These are phyloP conservation scores for Verticillium nonalfalfae DNA, from an alignment of 2,329 filamentous ascomycete species.

Conservation along the genomic window DNA sequence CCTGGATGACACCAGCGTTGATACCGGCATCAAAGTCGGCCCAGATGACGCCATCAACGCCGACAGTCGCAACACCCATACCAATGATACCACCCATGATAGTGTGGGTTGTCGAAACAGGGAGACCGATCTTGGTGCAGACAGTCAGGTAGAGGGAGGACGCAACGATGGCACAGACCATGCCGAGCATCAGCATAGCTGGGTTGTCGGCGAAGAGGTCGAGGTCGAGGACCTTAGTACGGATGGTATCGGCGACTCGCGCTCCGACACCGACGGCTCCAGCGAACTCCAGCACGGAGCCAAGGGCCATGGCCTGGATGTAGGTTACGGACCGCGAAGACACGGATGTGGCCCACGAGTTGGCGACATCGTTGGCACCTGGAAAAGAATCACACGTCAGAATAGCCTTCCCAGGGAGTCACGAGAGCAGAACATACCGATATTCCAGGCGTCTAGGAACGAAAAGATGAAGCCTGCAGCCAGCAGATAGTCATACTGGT, in stretches of 20 bases:
- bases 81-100: conserved; percentile 37
- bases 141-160: conserved; percentile 34
- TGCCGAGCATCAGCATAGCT: conserved; percentile 32
- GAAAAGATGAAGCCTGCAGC: conserved; percentile 60
- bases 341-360: conserved; percentile 56
- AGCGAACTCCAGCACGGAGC: conserved; percentile 39
- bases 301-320: conserved; percentile 38
- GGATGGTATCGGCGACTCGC: conserved; percentile 39
- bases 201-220: conserved; percentile 30
- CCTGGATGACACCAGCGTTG: conserved; percentile 33
- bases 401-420: too few relatives aligned
- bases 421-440: conserved; percentile 31
- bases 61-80: conserved; percentile 34
- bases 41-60: conserved; percentile 34
- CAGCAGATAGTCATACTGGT: conserved; percentile 57
- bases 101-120: conserved; percentile 40
- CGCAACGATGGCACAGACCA: conserved; percentile 29
- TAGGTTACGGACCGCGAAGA: conserved; percentile 52
- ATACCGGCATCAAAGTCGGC: conserved; percentile 16
- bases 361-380: conserved; percentile 49
- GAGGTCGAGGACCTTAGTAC: conserved; percentile 35
- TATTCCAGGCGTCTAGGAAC: conserved; percentile 62
- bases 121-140: conserved; percentile 23
- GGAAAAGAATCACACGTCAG: too few relatives aligned
- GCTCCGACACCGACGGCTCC: conserved; percentile 42